These are phyloP conservation scores for Aspergillus luchuensis DNA, from an alignment of 2,329 filamentous ascomycete species.

Conservation along the genomic window DNA sequence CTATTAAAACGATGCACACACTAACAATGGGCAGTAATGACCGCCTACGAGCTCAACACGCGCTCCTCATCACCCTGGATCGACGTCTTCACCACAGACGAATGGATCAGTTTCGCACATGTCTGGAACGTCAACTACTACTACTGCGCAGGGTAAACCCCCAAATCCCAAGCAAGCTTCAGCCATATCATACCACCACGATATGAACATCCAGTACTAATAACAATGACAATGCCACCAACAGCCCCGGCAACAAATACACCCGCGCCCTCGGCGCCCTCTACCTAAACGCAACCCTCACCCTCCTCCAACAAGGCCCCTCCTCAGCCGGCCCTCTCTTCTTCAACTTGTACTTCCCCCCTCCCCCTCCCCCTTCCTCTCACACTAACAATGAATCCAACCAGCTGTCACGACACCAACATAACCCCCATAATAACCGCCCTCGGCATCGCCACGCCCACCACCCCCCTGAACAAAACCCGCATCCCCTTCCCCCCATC, in stretches of 20 bases:
- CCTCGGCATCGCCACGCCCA: conserved; percentile 22
- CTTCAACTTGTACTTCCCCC: conserved; percentile 18
- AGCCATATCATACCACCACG: too few species aligned
- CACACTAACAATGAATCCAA: neutral
- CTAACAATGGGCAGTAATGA: conserved; percentile 18
- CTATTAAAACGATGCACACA: neutral
- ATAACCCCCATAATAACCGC: conserved; percentile 25
- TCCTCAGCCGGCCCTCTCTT: conserved; percentile 14
- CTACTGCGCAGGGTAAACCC: conserved; percentile 25
- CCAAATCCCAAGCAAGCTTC: too few species aligned
- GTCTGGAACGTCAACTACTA: conserved; percentile 23
- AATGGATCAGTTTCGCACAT: conserved; percentile 26
- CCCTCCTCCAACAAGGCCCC: conserved; percentile 24
- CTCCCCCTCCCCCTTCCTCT: neutral
- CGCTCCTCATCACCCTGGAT: conserved; percentile 26
- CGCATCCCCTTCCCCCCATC: conserved; percentile 20
- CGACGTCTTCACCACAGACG: conserved; percentile 26
- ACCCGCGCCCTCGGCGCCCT: conserved; percentile 25
- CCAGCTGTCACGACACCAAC: conserved; percentile 16
- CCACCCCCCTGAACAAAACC: conserved; percentile 22
- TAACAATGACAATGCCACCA: neutral
- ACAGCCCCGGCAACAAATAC: conserved; percentile 22
- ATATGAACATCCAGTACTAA: neutral
- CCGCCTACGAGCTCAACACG: conserved; percentile 24
- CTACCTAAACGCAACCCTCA: conserved; percentile 24